Conservation (phyloP, 257 asterid genomes). For the Solanum peruvianum region DNA sequence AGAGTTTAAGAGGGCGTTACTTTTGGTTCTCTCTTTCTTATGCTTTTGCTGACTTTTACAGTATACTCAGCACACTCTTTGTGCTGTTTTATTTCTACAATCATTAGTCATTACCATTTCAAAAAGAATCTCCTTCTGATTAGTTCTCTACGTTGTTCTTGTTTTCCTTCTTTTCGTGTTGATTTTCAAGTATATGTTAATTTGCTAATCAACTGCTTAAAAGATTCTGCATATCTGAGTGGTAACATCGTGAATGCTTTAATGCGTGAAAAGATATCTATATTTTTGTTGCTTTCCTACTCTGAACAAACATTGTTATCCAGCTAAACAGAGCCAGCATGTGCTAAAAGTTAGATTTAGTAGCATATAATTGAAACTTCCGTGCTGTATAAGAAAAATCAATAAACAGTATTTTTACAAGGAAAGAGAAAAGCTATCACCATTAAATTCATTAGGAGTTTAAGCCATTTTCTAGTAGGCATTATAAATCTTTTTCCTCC, state of each 20-base stretch:
- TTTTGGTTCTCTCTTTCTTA: background rate
- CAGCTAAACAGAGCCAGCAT: background rate
- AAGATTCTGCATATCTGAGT: background rate
- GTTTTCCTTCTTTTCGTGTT: background rate
- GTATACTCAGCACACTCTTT: background rate
- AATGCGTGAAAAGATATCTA: background rate
- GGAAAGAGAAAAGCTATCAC: background rate
- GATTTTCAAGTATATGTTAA: no score
- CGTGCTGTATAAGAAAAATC: background rate
- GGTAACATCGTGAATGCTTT: background rate
- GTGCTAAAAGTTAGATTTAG: background rate
- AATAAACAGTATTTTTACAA: background rate
- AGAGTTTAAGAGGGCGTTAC: background rate
- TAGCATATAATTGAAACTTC: background rate
- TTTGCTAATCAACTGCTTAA: background rate
- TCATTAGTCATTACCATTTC: background rate
- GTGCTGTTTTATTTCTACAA: background rate
- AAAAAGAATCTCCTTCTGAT: background rate
- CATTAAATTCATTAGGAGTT: background rate
- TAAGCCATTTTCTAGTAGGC: background rate
- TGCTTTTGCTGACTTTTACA: background rate
- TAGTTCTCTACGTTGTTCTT: background rate
- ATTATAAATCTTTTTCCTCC: background rate
- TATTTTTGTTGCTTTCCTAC: background rate
- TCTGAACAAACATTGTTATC: background rate